A percentile compares a stretch with the other conserved stretches of the same genome.
Evolutionary conservation across 2,329 filamentous ascomycete genomes (phyloP).

Genomic region (Aspergillus vadensis): DNA sequence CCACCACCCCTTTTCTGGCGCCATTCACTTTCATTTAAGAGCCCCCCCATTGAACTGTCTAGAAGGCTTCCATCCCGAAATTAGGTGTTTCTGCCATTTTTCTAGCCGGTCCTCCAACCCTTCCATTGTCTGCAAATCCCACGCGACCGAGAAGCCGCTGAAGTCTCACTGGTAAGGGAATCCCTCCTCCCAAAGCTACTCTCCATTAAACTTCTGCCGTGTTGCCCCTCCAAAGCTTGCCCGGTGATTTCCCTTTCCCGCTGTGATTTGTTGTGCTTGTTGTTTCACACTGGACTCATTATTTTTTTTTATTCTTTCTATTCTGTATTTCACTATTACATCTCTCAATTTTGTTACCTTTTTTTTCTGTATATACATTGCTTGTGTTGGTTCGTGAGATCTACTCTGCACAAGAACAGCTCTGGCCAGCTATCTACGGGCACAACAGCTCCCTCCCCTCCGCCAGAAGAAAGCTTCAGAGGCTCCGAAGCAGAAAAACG

Average conservation of each 20-base stretch:
- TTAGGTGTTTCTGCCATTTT: neutral
- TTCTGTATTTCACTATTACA: neutral
- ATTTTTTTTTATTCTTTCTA: neutral
- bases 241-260: neutral
- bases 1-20: constrained; percentile 9
- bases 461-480: constrained; percentile 16
- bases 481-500: constrained; percentile 15
- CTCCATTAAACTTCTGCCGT: constrained; percentile 4
- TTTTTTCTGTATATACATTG: neutral
- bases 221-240: constrained; percentile 20
- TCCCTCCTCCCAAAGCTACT: constrained; percentile 3
- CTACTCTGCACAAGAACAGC: neutral
- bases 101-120: neutral
- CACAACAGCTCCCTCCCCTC: constrained; percentile 11
- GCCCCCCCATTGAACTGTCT: constrained; percentile 4
- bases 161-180: neutral
- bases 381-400: constrained; percentile 1
- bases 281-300: neutral
- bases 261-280: neutral
- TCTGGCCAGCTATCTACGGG: neutral
- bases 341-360: neutral
- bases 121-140: neutral
- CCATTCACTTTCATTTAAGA: constrained; percentile 3
- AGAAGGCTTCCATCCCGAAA: neutral
- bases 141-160: constrained; percentile 10